Base-by-base conservation (phyloP, 2,329 filamentous ascomycete genomes). In the Furcasterigmium sp. region DNA sequence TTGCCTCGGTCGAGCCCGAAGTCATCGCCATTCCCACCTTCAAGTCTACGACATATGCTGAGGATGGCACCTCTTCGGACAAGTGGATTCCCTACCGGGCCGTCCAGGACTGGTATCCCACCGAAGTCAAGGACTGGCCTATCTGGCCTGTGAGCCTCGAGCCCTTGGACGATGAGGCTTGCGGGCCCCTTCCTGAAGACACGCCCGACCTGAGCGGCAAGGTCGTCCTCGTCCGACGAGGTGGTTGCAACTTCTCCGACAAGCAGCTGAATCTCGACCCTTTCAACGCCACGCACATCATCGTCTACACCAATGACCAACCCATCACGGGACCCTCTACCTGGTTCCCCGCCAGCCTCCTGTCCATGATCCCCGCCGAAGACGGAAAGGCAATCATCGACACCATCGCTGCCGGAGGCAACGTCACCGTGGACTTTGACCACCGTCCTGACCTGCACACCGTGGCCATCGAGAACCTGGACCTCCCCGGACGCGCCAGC, bases 1-100 rank as follows among this genome's bases (percentile, higher is more conserved):
- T 74, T 28, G 72, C 68, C 10, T 70, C 72, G 0, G 58, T 70
- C 34, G 56, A 64, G 13, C 48, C 57, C 2, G 51, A 47, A 13
- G 43, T 51, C 1, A 25, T 49, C 17, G 43, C 44, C 2, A 38
- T 41, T 1, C 36, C 37, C 11, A 42, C 46, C 3, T 50, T 50
- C 48, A 23, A 26, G 18, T 43, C 42, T 9, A 39, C 38, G 2
- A 42, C 48, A 30, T 41, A 10, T 7, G 25, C 39, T 8, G 37
- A 37, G 10, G 40, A 38, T 1, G 20, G 20, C 11, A 34, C 40
- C 13, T 17, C 32, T 9, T 6, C 17, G 32, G 15, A n/a, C 4
- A 10, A 17, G 6, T 10, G 18, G 32, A 17, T 35, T 10, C n/a
- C n/a, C n/a, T 35, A 35, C 32, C 8, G 15, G n/a, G n/a, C 32